Percentiles rank a stretch among this genome's conserved stretches.
Evolutionary conservation across 176 grass and related monocot species (phyloP).

Genomic region (Carex kokanica): DNA sequence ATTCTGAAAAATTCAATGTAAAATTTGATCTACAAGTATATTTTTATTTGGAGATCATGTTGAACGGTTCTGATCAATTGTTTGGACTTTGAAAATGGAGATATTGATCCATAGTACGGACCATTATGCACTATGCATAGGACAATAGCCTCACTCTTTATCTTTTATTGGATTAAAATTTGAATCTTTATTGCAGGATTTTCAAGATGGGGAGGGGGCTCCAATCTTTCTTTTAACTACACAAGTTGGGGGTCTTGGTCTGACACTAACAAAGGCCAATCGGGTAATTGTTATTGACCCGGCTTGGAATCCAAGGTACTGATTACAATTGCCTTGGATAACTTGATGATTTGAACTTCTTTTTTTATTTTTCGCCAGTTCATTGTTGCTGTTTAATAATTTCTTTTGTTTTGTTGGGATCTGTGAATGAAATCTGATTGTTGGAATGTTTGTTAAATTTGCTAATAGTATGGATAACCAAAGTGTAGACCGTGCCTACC

Average conservation of each 20-base stretch:
- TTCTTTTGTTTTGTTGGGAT: background rate
- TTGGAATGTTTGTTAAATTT: slow-evolving; percentile 15
- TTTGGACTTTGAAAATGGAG: no score
- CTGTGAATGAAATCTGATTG: background rate
- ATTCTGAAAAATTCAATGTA: no score
- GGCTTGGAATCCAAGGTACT: slow-evolving; percentile 93
- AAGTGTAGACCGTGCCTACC: slow-evolving; percentile 80
- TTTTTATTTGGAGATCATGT: no score
- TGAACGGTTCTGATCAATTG: no score
- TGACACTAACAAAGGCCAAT: slow-evolving; percentile 91
- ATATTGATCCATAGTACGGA: no score
- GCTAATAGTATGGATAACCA: slow-evolving; percentile 71
- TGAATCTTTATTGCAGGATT: slow-evolving; percentile 50
- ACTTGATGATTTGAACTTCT: background rate
- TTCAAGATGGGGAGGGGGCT: slow-evolving; percentile 75
- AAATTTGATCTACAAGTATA: no score
- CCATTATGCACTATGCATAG: no score
- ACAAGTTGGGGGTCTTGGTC: slow-evolving; percentile 96
- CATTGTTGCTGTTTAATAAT: background rate
- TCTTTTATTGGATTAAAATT: slow-evolving; percentile 11
- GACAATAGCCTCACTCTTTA: no score
- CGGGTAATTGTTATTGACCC: slow-evolving; percentile 96
- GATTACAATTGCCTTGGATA: background rate
- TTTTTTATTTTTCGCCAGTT: background rate
- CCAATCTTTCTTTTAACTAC: slow-evolving; percentile 87